Conservation (phyloP, 2,329 filamentous ascomycete genomes). For the Venturia oleaginea region DNA sequence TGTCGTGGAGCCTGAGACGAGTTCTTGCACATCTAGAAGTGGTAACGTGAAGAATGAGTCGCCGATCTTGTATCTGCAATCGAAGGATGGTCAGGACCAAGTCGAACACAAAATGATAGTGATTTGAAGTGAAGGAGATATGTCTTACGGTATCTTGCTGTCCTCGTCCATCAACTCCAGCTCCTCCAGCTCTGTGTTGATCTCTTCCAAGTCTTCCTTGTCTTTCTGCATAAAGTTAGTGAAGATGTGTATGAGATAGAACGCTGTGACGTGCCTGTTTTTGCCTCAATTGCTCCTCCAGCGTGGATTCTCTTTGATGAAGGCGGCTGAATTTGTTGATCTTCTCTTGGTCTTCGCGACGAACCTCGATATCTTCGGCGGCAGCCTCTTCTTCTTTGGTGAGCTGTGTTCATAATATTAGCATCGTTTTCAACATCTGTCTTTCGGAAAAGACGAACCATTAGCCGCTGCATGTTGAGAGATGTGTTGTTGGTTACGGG, state of each 20-base stretch:
- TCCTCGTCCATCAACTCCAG: conserved; percentile 94
- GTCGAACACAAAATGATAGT: background rate
- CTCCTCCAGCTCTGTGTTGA: conserved; percentile 86
- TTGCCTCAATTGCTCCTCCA: conserved; percentile 71
- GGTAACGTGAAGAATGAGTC: conserved; percentile 89
- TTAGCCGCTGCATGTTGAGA: background rate
- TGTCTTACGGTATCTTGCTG: conserved; percentile 73
- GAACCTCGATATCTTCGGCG: conserved; percentile 81
- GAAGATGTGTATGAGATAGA: background rate
- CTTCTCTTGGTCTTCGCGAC: conserved; percentile 94
- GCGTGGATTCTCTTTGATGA: conserved; percentile 70
- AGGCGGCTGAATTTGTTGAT: conserved; percentile 97
- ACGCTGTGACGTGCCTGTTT: conserved; percentile 57
- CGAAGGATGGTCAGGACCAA: conserved; percentile 12
- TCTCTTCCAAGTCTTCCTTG: conserved; percentile 93
- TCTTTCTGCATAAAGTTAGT: conserved; percentile 60
- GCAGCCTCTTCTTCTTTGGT: conserved; percentile 83
- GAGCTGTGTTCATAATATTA: conserved; percentile 52
- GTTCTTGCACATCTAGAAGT: conserved; percentile 74
- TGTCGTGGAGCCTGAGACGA: conserved; percentile 63
- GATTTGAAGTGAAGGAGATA: conserved; percentile 2
- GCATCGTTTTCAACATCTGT: conserved; percentile 62
- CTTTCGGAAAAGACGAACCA: conserved; percentile 48
- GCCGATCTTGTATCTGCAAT: conserved; percentile 80
- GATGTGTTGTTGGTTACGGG: background rate